A percentile compares a stretch with the other conserved stretches of the same genome.
Evolutionary conservation across 2,329 filamentous ascomycete genomes (phyloP).

Genomic region (Fusarium euwallaceae): DNA sequence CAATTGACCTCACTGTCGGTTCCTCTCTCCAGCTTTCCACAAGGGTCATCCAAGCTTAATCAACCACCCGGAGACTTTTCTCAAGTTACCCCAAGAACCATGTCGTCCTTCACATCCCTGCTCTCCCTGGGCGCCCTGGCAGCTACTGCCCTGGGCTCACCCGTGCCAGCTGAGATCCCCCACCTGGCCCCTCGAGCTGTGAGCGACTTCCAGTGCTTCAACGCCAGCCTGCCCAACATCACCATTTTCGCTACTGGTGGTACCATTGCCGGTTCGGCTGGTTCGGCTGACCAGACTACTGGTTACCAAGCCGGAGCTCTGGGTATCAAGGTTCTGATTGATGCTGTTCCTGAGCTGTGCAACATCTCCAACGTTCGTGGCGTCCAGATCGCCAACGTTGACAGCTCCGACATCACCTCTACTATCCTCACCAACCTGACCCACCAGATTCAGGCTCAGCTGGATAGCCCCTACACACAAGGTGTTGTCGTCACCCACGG

Average conservation of each 20-base stretch:
- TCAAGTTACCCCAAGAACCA: conserved; percentile 6
- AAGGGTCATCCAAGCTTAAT: not conserved
- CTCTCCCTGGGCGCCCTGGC: conserved; percentile 20
- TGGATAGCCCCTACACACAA: conserved; percentile 55
- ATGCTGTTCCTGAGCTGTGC: conserved; percentile 65
- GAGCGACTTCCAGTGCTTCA: conserved; percentile 35
- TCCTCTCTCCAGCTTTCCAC: not conserved
- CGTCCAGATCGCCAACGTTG: conserved; percentile 64
- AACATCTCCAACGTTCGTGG: conserved; percentile 67
- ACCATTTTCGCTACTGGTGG: conserved; percentile 69
- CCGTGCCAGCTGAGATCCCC: conserved; percentile 21
- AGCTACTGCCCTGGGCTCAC: conserved; percentile 25
- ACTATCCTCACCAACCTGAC: conserved; percentile 62
- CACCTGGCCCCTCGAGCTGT: conserved; percentile 16
- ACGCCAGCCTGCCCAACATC: conserved; percentile 61
- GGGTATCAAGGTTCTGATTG: conserved; percentile 63
- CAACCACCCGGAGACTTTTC: not conserved
- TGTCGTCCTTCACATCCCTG: conserved; percentile 28
- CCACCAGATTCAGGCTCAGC: conserved; percentile 60
- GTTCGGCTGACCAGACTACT: conserved; percentile 58
- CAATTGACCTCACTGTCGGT: not conserved
- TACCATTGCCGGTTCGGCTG: conserved; percentile 67
- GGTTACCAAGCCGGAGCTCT: conserved; percentile 58
- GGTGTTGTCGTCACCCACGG: conserved; percentile 74
- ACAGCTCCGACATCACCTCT: conserved; percentile 60